Evolutionary conservation across 108 stramenopile genomes (phyloP), one percentile per base, ranked within the genome.

Genomic region (Skeletonema marinoi): DNA sequence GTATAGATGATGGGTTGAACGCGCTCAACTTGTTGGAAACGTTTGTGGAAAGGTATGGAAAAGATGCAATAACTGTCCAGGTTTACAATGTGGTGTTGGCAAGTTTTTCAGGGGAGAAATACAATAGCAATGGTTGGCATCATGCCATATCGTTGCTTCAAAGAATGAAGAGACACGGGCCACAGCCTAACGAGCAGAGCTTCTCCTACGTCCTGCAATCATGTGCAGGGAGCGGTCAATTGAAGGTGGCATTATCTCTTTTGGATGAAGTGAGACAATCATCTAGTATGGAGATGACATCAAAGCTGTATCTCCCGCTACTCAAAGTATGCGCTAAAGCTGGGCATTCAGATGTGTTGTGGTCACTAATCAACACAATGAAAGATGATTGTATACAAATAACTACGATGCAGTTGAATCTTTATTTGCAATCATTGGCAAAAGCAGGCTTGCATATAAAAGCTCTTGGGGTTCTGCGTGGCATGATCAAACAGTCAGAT

Each of bases 171-270:
- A 65, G 75, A 8, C 51, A 78, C 3, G 78, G 88, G 2, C 73
- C 89, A 4, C 36, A 42, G 29, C 92, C 88, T 3, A 89, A 80
- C 39, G 70, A 78, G 21, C 60, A 81, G 65, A 88, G 83, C 2
- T 92, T 88, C 59, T 42, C 76, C 8, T 71, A 74, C 19, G 38
- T 92, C 8, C 50, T 92, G 4, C 67, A 85, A 56, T 81, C 85
- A 29, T 86, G 87, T 30, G 81, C 82, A 12, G 59, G 71, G 32
- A 61, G 65, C 3, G 78, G 85, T 4, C 85, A 92, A 64, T 38
- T 88, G 6, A 60, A 62, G 16, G 71, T 88, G 10, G 84, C 88
- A 0, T 59, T 79, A 38, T 85, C 86, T 12, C 65, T 90, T 11
- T 51, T 87, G 33, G 73, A 85, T 30, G 89, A 88, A 50, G 41